Evolutionary conservation across 495 filamentous ascomycete species (phyloP).

Genomic region (Penicillium samsonianum): DNA sequence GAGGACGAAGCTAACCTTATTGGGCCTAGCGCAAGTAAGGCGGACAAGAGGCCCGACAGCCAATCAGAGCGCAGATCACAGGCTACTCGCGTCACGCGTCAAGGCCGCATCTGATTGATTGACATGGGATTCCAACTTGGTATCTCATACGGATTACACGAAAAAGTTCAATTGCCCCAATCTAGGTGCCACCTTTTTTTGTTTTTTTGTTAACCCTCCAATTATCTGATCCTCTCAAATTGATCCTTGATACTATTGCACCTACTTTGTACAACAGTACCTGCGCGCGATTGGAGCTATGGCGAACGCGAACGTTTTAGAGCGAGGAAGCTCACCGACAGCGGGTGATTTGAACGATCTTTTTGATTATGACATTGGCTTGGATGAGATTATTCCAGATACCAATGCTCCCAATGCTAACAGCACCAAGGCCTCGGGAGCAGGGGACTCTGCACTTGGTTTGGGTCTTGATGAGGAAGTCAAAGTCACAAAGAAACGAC

Average conservation of each 20-base stretch:
- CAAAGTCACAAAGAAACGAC: constrained; percentile 72
- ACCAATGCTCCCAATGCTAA: constrained; percentile 31
- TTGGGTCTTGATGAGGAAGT: constrained; percentile 88
- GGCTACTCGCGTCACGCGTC: constrained; percentile 22
- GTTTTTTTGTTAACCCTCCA: neutral
- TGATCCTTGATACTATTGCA: neutral
- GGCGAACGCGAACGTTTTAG: constrained; percentile 8
- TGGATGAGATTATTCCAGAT: constrained; percentile 52
- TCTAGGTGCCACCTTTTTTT: neutral
- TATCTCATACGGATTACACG: neutral
- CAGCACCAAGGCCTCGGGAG: constrained; percentile 29
- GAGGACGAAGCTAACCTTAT: constrained; percentile 23
- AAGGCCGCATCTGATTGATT: constrained; percentile 12
- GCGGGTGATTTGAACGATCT: constrained; percentile 57
- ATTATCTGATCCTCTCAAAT: neutral
- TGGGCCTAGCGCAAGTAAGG: constrained; percentile 25
- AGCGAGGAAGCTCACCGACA: constrained; percentile 16
- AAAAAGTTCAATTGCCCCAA: neutral
- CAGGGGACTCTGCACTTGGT: constrained; percentile 35
- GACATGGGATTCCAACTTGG: neutral
- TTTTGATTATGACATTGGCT: constrained; percentile 69
- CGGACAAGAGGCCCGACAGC: constrained; percentile 10
- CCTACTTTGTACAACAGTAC: neutral
- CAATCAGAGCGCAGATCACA: constrained; percentile 20
- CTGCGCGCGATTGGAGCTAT: constrained; percentile 3